Evolutionary conservation across 2,329 filamentous ascomycete species (phyloP), one percentile per base, ranked within the genome.

Genomic region (Trematosphaeria pertusa): DNA sequence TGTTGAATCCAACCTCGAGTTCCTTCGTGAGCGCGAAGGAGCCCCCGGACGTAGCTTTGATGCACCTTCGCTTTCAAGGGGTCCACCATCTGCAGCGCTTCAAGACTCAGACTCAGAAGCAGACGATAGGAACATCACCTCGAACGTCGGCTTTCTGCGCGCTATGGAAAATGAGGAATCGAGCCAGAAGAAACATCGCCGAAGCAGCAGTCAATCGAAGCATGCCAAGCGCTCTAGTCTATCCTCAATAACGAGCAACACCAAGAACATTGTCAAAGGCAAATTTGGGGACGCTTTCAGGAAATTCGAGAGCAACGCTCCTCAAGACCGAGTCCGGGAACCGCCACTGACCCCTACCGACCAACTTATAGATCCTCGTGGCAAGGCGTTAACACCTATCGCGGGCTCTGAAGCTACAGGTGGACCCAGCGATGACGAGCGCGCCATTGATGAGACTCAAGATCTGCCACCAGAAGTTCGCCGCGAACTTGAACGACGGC

Each of bases 221-320:
- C 83, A 87, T 55, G 70, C 75, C 18, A 96, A 96, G 69, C 83
- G 89, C 9, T 80, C 86, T 1, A 94, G 89, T 69, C 73, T 96
- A 53, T 81, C 83, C 10, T 83, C 81, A 1, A 80, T 88, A 43
- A 85, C 87, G 0, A 85, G 87, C 5, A 85, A 85, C 30, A 88
- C 88, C 19, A 96, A 94, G 71, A 89, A 85, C 46, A 84, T 96
- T 28, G 78, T 97, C n/a, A 87, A 86, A 4, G 89, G 91, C 18
- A 91, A 88, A 59, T 97, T 97, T 69, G 91, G 92, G 0, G 92
- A 97, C 62, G 92, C 93, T 3, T 97, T 97, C 75, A 91, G 93
- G 64, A 83, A 88, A 5, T 97, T 97, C 59, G 94, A 99, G 70
- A 80, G 77, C 18, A 81, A 78, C 48, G 43, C 45, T 11, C 60